Base-by-base conservation (phyloP, 2,329 filamentous ascomycete genomes). In the Trichoderma afroharzianum region DNA sequence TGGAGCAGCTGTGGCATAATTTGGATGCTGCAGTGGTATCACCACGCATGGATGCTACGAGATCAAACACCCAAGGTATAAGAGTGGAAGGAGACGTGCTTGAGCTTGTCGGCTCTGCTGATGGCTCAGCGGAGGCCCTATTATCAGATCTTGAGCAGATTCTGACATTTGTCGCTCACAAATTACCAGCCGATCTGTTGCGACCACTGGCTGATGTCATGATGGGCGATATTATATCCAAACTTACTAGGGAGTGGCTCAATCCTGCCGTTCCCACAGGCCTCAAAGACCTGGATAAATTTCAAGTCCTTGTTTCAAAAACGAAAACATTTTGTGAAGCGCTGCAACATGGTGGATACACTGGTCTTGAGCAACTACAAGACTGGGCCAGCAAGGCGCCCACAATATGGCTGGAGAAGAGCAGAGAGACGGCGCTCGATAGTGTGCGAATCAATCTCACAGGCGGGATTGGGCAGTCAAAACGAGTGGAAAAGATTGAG, bases 381-480 rank as follows among this genome's bases (percentile, higher is more conserved):
- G 89, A 93, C 28, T 99, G 96, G 95, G 90, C 93, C 0, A 88
- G 91, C 53, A 90, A 91, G 73, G 92, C 93, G 1, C 93, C 94
- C 0, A 89, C 90, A 71, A 90, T 94, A 30, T 99, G 96, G 96
- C 86, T 98, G 15, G 88, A 88, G 2, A 95, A 94, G 79, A 92
- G 94, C 74, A 90, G 93, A 76, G 94, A 97, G 77, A 90, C 87
- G 39, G 91, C 93, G 0, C 86, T 99, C 28, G 91, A 95, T 73
- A 87, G 88, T 39, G 90, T 97, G 14, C 89, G 96, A 28, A 87
- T 82, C 24, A 88, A 91, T 59, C 85, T 98, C 3, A 86, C 90
- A 4, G 83, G 84, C 66, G 93, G 92, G 0, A 86, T 95, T 50
- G 90, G 91, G 9, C 81, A 85, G 30, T 86, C 91, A 15, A 92